Conservation (phyloP, 345 rosid genomes). For the Bruguiera gymnorhiza region DNA sequence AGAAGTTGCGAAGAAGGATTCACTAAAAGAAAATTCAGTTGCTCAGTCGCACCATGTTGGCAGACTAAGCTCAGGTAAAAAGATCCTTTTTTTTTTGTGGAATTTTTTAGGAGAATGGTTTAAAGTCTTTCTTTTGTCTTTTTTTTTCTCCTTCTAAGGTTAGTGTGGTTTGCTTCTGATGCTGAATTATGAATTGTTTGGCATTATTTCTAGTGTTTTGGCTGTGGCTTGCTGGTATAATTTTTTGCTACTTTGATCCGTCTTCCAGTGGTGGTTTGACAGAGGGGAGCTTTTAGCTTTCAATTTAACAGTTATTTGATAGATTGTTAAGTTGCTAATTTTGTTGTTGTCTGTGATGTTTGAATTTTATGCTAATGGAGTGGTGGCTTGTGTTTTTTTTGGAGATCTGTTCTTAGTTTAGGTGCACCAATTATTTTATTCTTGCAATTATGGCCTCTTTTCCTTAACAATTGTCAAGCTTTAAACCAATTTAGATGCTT, state of each 20-base stretch:
- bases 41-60: slow-evolving; percentile 61
- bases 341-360: slow-evolving; percentile 8
- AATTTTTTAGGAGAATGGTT: slow-evolving; percentile 7
- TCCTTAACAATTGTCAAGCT: slow-evolving; percentile 9
- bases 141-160: background rate
- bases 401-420: slow-evolving; percentile 43
- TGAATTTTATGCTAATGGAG: slow-evolving; percentile 9
- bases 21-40: slow-evolving; percentile 67
- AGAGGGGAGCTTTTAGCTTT: slow-evolving; percentile 11
- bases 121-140: slow-evolving; percentile 1
- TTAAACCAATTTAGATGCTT: slow-evolving; percentile 6
- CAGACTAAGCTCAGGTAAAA: slow-evolving; percentile 68
- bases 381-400: slow-evolving; percentile 10
- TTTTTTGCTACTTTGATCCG: slow-evolving; percentile 40
- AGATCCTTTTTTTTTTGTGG: background rate
- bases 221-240: slow-evolving; percentile 19
- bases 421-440: slow-evolving; percentile 15
- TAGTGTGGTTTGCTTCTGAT: slow-evolving; percentile 21
- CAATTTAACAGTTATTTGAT: slow-evolving; percentile 8
- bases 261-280: slow-evolving; percentile 18
- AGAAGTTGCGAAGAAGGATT: slow-evolving; percentile 71
- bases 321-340: slow-evolving; percentile 15
- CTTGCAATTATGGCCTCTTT: slow-evolving; percentile 11
- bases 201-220: slow-evolving; percentile 24
- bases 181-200: slow-evolving; percentile 36